Evolutionary conservation across 768 basidiomycete species (phyloP).

Genomic region (Termitomyces sp.): DNA sequence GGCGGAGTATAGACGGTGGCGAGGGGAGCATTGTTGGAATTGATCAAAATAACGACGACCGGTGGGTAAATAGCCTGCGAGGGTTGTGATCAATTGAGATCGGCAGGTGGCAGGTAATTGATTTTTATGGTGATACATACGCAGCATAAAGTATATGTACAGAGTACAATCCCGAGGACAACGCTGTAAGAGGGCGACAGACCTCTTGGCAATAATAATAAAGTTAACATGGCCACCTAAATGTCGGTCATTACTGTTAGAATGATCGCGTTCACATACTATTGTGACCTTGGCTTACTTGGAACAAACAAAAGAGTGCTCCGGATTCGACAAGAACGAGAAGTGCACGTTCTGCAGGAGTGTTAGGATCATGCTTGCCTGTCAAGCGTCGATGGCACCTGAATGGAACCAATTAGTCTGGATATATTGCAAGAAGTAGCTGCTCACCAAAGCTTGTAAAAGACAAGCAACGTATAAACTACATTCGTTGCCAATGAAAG

Average conservation of each 20-base stretch:
- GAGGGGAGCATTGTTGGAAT: not conserved
- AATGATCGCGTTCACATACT: not conserved
- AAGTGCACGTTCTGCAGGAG: not conserved
- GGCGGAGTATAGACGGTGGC: not conserved
- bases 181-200: not conserved
- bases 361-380: not conserved
- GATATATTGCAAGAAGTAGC: not conserved
- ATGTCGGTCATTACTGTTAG: not conserved
- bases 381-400: not conserved
- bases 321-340: slow-evolving; percentile 1
- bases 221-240: not conserved
- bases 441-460: not conserved
- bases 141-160: slow-evolving; percentile 5
- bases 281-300: not conserved
- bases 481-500: slow-evolving; percentile 4
- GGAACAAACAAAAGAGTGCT: not conserved
- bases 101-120: too few relatives aligned
- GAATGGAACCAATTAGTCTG: not conserved
- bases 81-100: not conserved
- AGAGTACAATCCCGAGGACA: not conserved
- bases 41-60: not conserved
- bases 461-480: not conserved
- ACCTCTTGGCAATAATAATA: not conserved
- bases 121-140: not conserved
- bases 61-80: slow-evolving; percentile 4